Base-by-base conservation (phyloP, 306 rosid species). In the Cajanus cajan region DNA sequence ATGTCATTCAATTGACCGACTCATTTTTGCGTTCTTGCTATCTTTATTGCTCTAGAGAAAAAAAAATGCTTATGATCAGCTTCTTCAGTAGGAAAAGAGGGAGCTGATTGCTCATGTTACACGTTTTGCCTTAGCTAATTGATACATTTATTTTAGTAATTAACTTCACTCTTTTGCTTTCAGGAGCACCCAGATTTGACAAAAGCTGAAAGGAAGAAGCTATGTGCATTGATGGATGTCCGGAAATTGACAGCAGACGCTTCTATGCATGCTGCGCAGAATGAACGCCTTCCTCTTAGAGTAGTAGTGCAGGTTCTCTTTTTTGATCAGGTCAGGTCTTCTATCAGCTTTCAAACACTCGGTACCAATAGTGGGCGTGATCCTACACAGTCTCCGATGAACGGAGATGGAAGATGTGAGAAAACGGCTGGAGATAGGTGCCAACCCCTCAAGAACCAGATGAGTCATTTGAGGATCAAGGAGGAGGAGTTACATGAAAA, bases 221-320 rank as follows among this genome's bases (percentile, higher is more conserved):
- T 93, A 51, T 91, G 98, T 74, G 90, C 92, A 33, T 73, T 91
- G 12, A 82, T 96, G 86, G 94, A 96, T 50, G 96, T 93, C 65
- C 89, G 85, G 90, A 96, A 90, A 80, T 82, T 96, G 83, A 79
- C 93, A 16, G 6, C 65, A 3, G 90, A 88, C 7, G 92, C 93
- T 0, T 91, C 98, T 0, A 87, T 84, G 88, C 96, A 96, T 6
- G 99, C 98, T 4, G 98, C 97, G 1, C 97, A 96, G 80, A 96
- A 93, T 4, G 98, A 96, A 71, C 89, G 85, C 10, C 99, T 96
- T 55, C 99, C 99, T 6, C 94, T 96, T 65, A 88, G 99, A 59
- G 92, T 93, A 4, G 88, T 93, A 28, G 98, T 96, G 57, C 99
- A 93, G 83, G 92, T 91, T 77, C 96, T 96, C 59, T 96, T 81